A percentile compares a stretch with the other conserved stretches of the same genome.
Evolutionary conservation across 805 yeast genomes (phyloP).

Genomic region (Candida anglica): DNA sequence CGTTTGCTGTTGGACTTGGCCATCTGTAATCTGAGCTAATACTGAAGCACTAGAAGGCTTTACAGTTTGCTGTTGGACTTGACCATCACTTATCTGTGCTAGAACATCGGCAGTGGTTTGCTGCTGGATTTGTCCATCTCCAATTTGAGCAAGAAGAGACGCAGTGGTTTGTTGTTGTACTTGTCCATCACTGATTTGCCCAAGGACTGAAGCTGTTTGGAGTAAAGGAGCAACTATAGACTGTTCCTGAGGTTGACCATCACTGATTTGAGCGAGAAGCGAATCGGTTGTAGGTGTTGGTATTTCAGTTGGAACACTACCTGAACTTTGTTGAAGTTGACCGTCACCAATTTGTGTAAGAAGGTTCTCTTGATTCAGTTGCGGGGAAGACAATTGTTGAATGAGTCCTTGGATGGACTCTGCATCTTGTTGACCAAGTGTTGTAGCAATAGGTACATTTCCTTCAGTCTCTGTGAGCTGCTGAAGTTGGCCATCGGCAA

Average conservation of each 20-base stretch:
- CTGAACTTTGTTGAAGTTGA: neutral
- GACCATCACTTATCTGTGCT: constrained; percentile 29
- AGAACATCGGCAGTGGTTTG: constrained; percentile 15
- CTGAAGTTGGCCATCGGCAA: too few species aligned
- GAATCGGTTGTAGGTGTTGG: constrained; percentile 11
- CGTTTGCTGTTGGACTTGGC: constrained; percentile 29
- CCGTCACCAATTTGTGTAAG: constrained; percentile 1
- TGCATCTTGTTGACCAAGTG: too few species aligned
- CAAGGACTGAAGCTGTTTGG: constrained; percentile 26
- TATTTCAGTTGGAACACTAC: neutral
- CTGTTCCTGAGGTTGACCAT: constrained; percentile 29
- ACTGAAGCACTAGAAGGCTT: constrained; percentile 15
- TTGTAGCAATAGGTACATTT: too few species aligned
- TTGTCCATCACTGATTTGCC: constrained; percentile 47
- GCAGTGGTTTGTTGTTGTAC: constrained; percentile 28
- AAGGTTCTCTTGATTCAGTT: neutral
- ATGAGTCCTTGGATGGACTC: too few species aligned
- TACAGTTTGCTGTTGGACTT: constrained; percentile 24
- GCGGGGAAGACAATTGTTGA: too few species aligned
- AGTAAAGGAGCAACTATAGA: constrained; percentile 15
- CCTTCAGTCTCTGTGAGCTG: too few species aligned
- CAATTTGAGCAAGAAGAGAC: constrained; percentile 25
- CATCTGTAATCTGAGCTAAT: constrained; percentile 27
- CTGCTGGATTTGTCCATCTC: constrained; percentile 33
- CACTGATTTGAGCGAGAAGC: constrained; percentile 21